phyloP scores from a whole-genome alignment of 768 basidiomycete species.

The Amanita subjunquillea region DNA sequence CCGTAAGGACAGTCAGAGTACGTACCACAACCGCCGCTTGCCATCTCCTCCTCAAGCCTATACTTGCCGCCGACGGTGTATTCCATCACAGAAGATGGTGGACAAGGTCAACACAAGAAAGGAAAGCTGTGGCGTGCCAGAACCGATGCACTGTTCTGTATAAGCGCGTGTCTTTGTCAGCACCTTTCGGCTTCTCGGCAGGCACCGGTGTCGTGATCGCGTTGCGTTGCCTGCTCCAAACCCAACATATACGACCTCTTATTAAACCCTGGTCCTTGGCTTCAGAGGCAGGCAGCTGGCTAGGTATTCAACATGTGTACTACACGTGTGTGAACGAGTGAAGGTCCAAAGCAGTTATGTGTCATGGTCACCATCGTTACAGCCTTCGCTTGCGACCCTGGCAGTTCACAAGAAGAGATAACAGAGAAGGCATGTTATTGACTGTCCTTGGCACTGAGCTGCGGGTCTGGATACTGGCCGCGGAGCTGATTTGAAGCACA shows the following conservation, averaged over 20 bases:
- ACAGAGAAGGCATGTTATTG: no score
- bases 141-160: neutral
- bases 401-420: no score
- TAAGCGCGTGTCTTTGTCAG: constrained; percentile 8
- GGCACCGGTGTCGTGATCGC: neutral
- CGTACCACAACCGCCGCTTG: constrained; percentile 70
- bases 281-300: no score
- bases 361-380: no score
- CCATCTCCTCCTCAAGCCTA: constrained; percentile 70
- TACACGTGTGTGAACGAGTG: no score
- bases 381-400: no score
- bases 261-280: no score
- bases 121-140: neutral
- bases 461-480: no score
- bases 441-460: no score
- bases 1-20: constrained; percentile 6
- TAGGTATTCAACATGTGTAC: no score
- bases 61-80: constrained; percentile 66
- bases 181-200: constrained; percentile 4
- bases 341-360: no score
- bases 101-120: neutral
- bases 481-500: no score
- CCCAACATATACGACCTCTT: neutral
- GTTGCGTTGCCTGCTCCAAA: neutral
- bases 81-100: constrained; percentile 15